These are phyloP conservation scores for Aspergillus saccharolyticus DNA, from an alignment of 495 filamentous ascomycete genomes.

Conservation along the genomic window DNA sequence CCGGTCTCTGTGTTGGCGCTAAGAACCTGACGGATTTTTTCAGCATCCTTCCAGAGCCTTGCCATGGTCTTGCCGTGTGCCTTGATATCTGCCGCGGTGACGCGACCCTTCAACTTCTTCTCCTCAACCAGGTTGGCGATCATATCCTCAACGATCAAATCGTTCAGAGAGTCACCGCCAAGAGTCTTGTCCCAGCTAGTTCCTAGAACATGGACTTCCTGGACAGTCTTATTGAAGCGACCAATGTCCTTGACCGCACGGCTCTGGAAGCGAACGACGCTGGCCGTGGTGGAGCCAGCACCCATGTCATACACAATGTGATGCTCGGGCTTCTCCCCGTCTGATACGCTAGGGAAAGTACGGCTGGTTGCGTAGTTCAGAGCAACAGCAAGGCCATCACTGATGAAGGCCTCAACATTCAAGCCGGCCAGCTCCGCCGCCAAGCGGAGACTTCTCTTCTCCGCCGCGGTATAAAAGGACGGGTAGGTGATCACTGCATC, in stretches of 20 bases:
- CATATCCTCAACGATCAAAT: slow-evolving; percentile 84
- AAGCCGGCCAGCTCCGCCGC: slow-evolving; percentile 85
- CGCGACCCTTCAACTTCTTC: slow-evolving; percentile 63
- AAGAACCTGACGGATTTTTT: slow-evolving; percentile 80
- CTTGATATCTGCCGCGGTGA: slow-evolving; percentile 55
- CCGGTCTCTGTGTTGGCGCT: slow-evolving; percentile 85
- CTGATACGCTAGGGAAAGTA: slow-evolving; percentile 76
- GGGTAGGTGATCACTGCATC: slow-evolving; percentile 89
- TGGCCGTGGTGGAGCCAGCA: slow-evolving; percentile 94
- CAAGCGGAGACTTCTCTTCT: slow-evolving; percentile 73
- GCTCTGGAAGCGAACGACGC: slow-evolving; percentile 83
- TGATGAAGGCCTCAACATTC: slow-evolving; percentile 76
- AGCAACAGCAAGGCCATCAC: slow-evolving; percentile 87
- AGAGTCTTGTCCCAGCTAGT: slow-evolving; percentile 84
- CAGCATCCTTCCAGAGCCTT: slow-evolving; percentile 87
- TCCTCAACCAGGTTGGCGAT: slow-evolving; percentile 68
- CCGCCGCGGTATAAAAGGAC: slow-evolving; percentile 83
- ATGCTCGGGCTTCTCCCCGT: slow-evolving; percentile 83
- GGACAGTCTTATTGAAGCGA: slow-evolving; percentile 91
- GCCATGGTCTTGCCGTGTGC: slow-evolving; percentile 78
- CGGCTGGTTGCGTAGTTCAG: slow-evolving; percentile 91
- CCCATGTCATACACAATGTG: slow-evolving; percentile 98
- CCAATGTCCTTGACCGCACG: slow-evolving; percentile 86
- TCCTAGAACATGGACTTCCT: slow-evolving; percentile 85
- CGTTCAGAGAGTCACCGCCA: slow-evolving; percentile 86